phyloP scores from a whole-genome alignment of 768 basidiomycete genomes.

The Phylloporus sp. region DNA sequence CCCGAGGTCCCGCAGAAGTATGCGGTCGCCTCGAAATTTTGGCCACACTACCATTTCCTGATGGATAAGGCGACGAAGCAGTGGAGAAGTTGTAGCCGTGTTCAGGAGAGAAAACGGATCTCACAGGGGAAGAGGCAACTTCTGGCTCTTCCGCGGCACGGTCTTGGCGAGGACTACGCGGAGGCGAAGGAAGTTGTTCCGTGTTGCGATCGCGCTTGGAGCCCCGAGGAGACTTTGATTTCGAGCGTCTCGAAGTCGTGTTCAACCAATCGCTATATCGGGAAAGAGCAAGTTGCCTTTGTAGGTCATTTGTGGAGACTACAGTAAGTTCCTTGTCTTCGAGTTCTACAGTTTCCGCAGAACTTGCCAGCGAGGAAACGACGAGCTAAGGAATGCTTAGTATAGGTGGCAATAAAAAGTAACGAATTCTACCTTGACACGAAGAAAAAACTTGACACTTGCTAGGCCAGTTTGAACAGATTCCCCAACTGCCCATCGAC shows the following conservation, averaged over 20 bases:
- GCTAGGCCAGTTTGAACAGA: constrained; percentile 63
- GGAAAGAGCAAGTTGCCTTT: constrained; percentile 60
- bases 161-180: constrained; percentile 28
- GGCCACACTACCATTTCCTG: constrained; percentile 24
- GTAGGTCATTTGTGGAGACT: constrained; percentile 66
- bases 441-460: constrained; percentile 65
- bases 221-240: constrained; percentile 56
- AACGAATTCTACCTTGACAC: constrained; percentile 54
- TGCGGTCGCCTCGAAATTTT: constrained; percentile 55
- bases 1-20: constrained; percentile 70
- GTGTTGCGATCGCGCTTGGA: constrained; percentile 31
- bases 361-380: constrained; percentile 43
- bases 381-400: constrained; percentile 38
- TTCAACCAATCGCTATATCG: constrained; percentile 49
- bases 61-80: constrained; percentile 30
- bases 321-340: constrained; percentile 62
- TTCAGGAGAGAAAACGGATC: constrained; percentile 4
- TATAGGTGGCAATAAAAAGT: constrained; percentile 5
- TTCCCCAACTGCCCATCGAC: constrained; percentile 79
- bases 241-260: constrained; percentile 37
- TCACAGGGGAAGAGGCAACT: constrained; percentile 3
- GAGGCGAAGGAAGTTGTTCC: constrained; percentile 38
- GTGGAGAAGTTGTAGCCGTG: constrained; percentile 29
- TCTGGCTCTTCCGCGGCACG: constrained; percentile 7
- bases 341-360: constrained; percentile 62